A percentile compares a stretch with the other conserved stretches of the same genome.
Conservation (phyloP, 768 basidiomycete genomes). For the Termitomyces titanicus region DNA sequence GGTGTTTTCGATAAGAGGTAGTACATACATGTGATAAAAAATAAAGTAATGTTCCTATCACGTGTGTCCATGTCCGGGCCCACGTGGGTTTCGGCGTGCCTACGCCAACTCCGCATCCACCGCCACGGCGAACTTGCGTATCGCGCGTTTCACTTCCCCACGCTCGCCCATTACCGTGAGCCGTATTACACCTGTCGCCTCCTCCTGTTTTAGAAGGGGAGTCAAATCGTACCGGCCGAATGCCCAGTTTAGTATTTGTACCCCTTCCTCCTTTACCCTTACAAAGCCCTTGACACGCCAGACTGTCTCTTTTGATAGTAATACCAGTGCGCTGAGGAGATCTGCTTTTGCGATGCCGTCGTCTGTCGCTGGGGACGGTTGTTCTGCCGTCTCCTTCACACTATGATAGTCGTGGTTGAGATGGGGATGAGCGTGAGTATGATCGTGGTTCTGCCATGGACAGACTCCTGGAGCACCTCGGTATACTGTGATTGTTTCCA, state of each 20-base stretch:
- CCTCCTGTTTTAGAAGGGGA: slow-evolving; percentile 25
- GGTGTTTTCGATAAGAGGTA: slow-evolving; percentile 63
- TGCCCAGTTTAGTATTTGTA: slow-evolving; percentile 85
- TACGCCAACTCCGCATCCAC: slow-evolving; percentile 34
- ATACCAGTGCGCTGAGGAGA: slow-evolving; percentile 44
- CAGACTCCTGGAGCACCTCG: slow-evolving; percentile 30
- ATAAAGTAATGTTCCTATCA: slow-evolving; percentile 30
- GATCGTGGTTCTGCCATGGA: no score
- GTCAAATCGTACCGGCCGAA: slow-evolving; percentile 80
- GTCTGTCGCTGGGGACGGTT: slow-evolving; percentile 2
- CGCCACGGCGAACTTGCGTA: slow-evolving; percentile 47
- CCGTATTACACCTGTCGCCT: slow-evolving; percentile 37
- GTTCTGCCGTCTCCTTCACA: slow-evolving; percentile 4
- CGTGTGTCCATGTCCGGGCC: slow-evolving; percentile 30
- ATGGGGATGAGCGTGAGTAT: neutral
- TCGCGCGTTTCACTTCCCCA: slow-evolving; percentile 67
- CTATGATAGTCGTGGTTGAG: slow-evolving; percentile 8
- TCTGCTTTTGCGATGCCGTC: slow-evolving; percentile 29
- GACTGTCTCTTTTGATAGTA: slow-evolving; percentile 62
- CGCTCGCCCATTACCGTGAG: slow-evolving; percentile 92
- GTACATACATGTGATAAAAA: slow-evolving; percentile 30
- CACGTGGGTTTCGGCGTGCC: neutral
- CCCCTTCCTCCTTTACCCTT: slow-evolving; percentile 36
- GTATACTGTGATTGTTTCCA: slow-evolving; percentile 72
- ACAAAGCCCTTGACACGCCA: slow-evolving; percentile 91